Evolutionary conservation across 2,329 filamentous ascomycete genomes (phyloP), one percentile per base, ranked within the genome.

Genomic region (Drechslerella dactyloides): DNA sequence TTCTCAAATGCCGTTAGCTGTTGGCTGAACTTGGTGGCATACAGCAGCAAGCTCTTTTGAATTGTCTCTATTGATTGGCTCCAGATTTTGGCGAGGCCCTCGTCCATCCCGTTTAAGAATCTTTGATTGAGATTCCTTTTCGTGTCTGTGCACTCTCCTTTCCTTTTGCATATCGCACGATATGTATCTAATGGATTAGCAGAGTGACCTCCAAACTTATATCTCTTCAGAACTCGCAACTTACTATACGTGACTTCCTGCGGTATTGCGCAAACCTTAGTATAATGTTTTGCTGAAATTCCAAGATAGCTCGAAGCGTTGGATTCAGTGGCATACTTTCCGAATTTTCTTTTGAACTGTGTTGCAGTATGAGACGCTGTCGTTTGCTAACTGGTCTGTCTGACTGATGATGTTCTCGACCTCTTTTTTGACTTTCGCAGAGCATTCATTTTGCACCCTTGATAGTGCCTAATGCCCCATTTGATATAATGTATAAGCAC

Each of bases 111-210:
- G 2, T 17, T 24, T 1, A 64, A 13, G 44, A 59, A 64, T 11
- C 21, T 42, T 8, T 63, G 27, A 40, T 70, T 70, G 8, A 70
- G 17, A 27, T 56, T 55, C 27, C 50, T 69, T 7, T 40, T 50
- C 0, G 55, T 11, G 1, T 60, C 10, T 2, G 15, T 27, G 35
- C 44, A 60, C 5, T 70, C 66, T 24, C 66, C 66, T 3, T 33
- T 6, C 50, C 54, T 23, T 13, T 21, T 37, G 37, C 66, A 70
- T 15, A 70, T 56, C 2, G 46, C 54, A 7, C 23, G 35, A 13
- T 70, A 70, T 63, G 10, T 4, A 30, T 30, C 10, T 17, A 10
- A 7, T 17, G 2, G 46, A 44, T 10, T 3, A 5, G 2, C 23
- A 51, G 6, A 6, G 17, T 51, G n/a, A n/a, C n/a, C n/a, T n/a